phyloP scores from a whole-genome alignment of 2,329 filamentous ascomycete genomes.

The Sclerotinia spermophila region DNA sequence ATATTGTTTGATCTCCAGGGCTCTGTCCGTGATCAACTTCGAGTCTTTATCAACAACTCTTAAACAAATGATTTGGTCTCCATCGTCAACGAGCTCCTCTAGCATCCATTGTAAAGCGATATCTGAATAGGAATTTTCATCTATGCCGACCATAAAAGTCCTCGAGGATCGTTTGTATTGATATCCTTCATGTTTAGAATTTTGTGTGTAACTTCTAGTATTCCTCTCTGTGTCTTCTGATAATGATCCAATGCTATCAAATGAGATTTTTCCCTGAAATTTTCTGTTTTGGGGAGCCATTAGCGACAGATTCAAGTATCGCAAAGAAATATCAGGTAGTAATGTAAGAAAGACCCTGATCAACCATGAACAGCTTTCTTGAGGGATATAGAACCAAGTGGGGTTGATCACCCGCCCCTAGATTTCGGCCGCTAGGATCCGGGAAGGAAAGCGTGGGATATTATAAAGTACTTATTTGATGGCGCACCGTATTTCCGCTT shows the following conservation, averaged over 20 bases:
- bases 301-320: not conserved
- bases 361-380: slow-evolving; percentile 1
- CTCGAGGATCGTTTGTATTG: slow-evolving; percentile 63
- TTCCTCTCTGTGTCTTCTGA: slow-evolving; percentile 57
- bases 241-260: slow-evolving; percentile 66
- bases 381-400: slow-evolving; percentile 18
- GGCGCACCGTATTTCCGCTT: not conserved
- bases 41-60: slow-evolving; percentile 69
- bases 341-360: not conserved
- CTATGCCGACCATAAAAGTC: slow-evolving; percentile 69
- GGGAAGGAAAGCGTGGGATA: slow-evolving; percentile 15
- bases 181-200: slow-evolving; percentile 70
- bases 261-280: slow-evolving; percentile 67
- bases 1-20: slow-evolving; percentile 58
- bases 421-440: slow-evolving; percentile 13
- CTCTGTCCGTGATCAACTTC: slow-evolving; percentile 57
- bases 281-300: slow-evolving; percentile 41
- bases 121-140: slow-evolving; percentile 72
- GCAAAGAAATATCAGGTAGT: not conserved
- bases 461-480: slow-evolving; percentile 1
- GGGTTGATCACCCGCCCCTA: slow-evolving; percentile 20
- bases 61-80: slow-evolving; percentile 71
- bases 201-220: slow-evolving; percentile 62
- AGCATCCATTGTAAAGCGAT: slow-evolving; percentile 72
- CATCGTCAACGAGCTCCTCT: slow-evolving; percentile 73